Percentiles rank a stretch among this genome's conserved stretches.
Conservation (phyloP, 768 basidiomycete species). For the Lyophyllum shimeji region DNA sequence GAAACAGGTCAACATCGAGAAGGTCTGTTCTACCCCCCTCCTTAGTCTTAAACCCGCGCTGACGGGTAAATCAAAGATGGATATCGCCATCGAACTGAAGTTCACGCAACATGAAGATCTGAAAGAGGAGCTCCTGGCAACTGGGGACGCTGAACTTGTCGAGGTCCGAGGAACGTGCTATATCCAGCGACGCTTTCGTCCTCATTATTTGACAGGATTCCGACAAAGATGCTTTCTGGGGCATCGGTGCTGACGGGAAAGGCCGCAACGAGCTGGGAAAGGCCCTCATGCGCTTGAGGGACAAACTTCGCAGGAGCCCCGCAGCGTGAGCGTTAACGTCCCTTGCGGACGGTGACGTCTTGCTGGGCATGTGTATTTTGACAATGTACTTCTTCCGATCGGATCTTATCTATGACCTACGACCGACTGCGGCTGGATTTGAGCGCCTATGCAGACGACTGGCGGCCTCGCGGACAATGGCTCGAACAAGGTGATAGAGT, state of each 20-base stretch:
- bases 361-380: slow-evolving; percentile 34
- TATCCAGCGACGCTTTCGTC: slow-evolving; percentile 4
- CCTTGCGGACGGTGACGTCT: neutral
- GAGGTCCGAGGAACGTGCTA: slow-evolving; percentile 44
- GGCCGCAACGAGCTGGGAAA: slow-evolving; percentile 78
- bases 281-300: slow-evolving; percentile 64
- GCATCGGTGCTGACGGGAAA: slow-evolving; percentile 61
- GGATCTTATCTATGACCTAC: too few relatives aligned
- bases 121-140: slow-evolving; percentile 56
- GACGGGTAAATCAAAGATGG: slow-evolving; percentile 33
- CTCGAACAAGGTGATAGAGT: too few relatives aligned
- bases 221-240: slow-evolving; percentile 77
- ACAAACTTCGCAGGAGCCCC: slow-evolving; percentile 39
- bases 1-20: slow-evolving; percentile 52
- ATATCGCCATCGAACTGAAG: slow-evolving; percentile 60
- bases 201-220: slow-evolving; percentile 49
- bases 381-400: too few relatives aligned
- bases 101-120: slow-evolving; percentile 70
- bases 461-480: too few relatives aligned
- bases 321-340: neutral
- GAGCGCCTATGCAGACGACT: too few relatives aligned
- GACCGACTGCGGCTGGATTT: too few relatives aligned
- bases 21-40: too few relatives aligned
- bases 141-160: slow-evolving; percentile 64
- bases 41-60: neutral